Evolutionary conservation across 768 basidiomycete genomes (phyloP).

Genomic region (Suillus fuscotomentosus): DNA sequence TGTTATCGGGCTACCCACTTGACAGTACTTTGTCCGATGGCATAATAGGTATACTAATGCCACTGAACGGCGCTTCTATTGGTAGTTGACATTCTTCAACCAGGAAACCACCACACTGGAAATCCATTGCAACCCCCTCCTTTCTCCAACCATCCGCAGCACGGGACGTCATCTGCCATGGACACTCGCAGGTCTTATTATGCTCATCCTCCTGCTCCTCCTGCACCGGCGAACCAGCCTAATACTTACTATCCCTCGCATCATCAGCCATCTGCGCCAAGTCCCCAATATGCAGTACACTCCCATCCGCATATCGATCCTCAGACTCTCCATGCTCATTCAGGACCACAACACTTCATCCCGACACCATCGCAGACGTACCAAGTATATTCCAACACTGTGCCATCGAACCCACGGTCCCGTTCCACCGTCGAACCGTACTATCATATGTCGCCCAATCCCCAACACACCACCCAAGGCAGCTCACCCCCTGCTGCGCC

Average conservation of each 20-base stretch:
- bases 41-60: conserved; percentile 23
- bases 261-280: background rate
- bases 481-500: conserved; percentile 4
- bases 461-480: conserved; percentile 26
- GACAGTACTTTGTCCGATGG: conserved; percentile 21
- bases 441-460: conserved; percentile 40
- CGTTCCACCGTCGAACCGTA: conserved; percentile 36
- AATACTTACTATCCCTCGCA: conserved; percentile 19
- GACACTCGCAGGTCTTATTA: conserved; percentile 24
- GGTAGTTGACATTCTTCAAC: conserved; percentile 16
- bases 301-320: conserved; percentile 15
- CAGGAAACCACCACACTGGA: conserved; percentile 17
- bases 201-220: background rate
- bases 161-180: conserved; percentile 12
- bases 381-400: conserved; percentile 32
- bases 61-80: background rate
- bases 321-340: conserved; percentile 16
- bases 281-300: background rate
- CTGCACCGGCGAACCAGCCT: background rate
- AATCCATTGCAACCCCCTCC: conserved; percentile 15
- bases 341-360: conserved; percentile 36
- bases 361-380: conserved; percentile 48
- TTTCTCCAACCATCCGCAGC: conserved; percentile 21
- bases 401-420: conserved; percentile 23
- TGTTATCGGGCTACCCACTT: conserved; percentile 25